phyloP scores from a whole-genome alignment of 2,329 filamentous ascomycete species.

The Sarocladium strictum region DNA sequence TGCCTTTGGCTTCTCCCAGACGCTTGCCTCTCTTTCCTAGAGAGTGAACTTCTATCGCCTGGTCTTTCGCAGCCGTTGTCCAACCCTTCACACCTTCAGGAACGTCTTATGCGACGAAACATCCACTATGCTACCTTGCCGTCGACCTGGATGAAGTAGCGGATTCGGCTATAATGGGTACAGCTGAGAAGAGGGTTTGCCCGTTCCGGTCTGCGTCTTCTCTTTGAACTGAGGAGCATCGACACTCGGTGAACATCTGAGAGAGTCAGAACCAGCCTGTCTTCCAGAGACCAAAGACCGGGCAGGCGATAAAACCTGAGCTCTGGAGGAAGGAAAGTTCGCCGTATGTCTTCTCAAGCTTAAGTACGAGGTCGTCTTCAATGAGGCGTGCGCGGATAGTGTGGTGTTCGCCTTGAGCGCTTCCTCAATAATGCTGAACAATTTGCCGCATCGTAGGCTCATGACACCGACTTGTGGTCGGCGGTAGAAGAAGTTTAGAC shows the following conservation, averaged over 20 bases:
- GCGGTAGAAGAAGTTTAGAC: constrained; percentile 65
- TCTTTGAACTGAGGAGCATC: constrained; percentile 66
- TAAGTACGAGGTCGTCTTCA: constrained; percentile 79
- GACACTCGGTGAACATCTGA: constrained; percentile 74
- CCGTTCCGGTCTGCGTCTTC: constrained; percentile 72
- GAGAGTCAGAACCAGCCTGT: constrained; percentile 76
- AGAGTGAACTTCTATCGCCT: constrained; percentile 65
- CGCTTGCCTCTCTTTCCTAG: too few relatives aligned
- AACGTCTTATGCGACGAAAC: constrained; percentile 68
- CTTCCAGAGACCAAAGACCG: constrained; percentile 76
- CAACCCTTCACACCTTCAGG: constrained; percentile 51
- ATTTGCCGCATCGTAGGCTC: constrained; percentile 66
- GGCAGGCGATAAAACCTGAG: constrained; percentile 67
- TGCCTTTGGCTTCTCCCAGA: too few relatives aligned
- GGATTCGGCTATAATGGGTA: constrained; percentile 61
- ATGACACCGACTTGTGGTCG: constrained; percentile 59
- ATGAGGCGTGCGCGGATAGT: constrained; percentile 63
- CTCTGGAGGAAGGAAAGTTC: constrained; percentile 78
- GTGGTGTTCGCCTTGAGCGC: constrained; percentile 71
- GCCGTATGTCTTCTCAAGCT: constrained; percentile 70
- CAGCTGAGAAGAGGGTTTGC: constrained; percentile 71
- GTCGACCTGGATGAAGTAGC: constrained; percentile 87
- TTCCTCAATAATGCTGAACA: constrained; percentile 59
- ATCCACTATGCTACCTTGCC: constrained; percentile 65
- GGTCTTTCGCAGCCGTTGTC: constrained; percentile 70